Evolutionary conservation across 345 rosid species (phyloP).

Genomic region (Citrus glauca): DNA sequence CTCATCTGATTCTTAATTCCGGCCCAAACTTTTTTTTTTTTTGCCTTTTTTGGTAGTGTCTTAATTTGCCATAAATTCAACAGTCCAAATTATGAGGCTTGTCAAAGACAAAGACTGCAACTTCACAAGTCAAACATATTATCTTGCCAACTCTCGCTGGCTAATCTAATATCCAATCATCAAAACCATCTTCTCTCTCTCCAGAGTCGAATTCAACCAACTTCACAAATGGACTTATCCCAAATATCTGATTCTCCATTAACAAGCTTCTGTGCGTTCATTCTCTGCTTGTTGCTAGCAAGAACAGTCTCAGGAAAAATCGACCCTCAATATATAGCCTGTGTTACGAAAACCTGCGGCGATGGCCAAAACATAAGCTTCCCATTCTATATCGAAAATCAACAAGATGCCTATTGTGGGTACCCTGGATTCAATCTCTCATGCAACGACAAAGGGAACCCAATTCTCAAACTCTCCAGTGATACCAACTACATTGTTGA

Average conservation of each 20-base stretch:
- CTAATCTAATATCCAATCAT: not conserved
- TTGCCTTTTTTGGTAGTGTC: not conserved
- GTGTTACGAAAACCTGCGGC: constrained; percentile 29
- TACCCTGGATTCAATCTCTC: constrained; percentile 42
- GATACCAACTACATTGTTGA: constrained; percentile 19
- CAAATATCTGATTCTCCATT: not conserved
- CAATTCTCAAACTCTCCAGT: constrained; percentile 23
- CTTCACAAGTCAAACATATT: not conserved
- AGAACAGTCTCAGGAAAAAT: not conserved
- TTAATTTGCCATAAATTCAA: no score
- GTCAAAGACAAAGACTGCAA: not conserved
- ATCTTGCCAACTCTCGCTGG: not conserved
- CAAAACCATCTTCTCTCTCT: not conserved
- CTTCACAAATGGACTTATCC: not conserved
- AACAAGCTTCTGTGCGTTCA: not conserved
- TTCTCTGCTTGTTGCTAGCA: constrained; percentile 2
- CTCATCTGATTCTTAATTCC: not conserved
- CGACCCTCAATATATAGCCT: constrained; percentile 17
- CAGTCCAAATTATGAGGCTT: not conserved
- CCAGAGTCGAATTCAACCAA: not conserved
- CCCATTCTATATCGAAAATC: constrained; percentile 32
- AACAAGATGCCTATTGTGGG: constrained; percentile 35
- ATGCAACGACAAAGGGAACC: constrained; percentile 20
- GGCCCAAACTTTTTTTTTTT: not conserved
- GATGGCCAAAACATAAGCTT: constrained; percentile 25